Conservation (phyloP, 306 rosid genomes). For the Dicorynia guianensis region DNA sequence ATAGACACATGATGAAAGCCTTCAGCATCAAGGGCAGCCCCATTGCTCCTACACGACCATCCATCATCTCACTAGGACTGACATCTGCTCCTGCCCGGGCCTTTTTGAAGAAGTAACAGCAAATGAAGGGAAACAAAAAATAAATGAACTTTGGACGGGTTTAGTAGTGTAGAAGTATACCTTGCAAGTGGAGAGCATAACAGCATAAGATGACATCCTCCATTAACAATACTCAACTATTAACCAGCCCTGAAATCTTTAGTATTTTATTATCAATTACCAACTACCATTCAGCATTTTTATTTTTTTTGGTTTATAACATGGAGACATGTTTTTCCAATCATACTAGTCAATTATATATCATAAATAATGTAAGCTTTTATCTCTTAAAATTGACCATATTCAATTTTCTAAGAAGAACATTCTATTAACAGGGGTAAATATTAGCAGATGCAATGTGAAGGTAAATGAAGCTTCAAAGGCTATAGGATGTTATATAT, state of each 20-base stretch:
- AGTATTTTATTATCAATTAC: background rate
- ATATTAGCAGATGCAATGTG: background rate
- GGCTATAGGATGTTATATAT: background rate
- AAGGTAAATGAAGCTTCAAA: constrained; percentile 24
- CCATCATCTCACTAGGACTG: constrained; percentile 99
- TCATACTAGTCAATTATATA: too few relatives aligned
- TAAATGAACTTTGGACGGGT: constrained; percentile 1
- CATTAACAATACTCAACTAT: constrained; percentile 23
- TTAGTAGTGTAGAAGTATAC: constrained; percentile 23
- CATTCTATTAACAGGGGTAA: background rate
- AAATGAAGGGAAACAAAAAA: background rate
- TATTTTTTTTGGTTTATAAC: constrained; percentile 1
- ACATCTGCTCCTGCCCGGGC: constrained; percentile 99
- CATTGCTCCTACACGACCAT: constrained; percentile 93
- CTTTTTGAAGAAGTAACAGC: constrained; percentile 46
- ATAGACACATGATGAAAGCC: constrained; percentile 92
- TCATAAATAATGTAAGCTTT: constrained; percentile 3
- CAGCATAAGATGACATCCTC: constrained; percentile 7
- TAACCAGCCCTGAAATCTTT: constrained; percentile 21
- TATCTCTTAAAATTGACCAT: background rate
- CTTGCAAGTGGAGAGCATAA: constrained; percentile 20
- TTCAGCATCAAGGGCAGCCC: constrained; percentile 92
- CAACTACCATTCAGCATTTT: constrained; percentile 20
- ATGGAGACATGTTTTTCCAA: too few relatives aligned
- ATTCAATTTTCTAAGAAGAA: background rate